A percentile compares a stretch with the other conserved stretches of the same genome.
Evolutionary conservation across 2,329 filamentous ascomycete genomes (phyloP).

Genomic region (Fusarium austroafricanum): DNA sequence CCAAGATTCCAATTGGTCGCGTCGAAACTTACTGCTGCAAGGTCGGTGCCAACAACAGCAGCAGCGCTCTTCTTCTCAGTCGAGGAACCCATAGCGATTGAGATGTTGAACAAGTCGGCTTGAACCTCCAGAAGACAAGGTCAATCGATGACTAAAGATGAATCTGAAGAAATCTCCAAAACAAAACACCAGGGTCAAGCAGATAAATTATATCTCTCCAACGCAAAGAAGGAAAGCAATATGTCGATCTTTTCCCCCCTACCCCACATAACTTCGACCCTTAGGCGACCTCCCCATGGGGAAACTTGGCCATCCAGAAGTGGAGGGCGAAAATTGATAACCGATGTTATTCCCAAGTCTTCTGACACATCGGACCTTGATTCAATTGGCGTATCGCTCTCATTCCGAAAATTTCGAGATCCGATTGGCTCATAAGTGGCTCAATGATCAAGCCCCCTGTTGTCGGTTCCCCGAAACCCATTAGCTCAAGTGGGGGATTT

Average conservation of each 20-base stretch:
- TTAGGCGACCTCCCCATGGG: too few relatives aligned
- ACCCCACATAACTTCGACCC: too few relatives aligned
- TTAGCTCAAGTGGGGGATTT: too few relatives aligned
- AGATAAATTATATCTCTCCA: neutral
- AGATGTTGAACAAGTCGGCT: neutral
- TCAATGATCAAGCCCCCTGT: too few relatives aligned
- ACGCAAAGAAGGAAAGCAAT: too few relatives aligned
- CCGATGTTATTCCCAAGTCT: neutral
- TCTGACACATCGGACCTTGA: neutral
- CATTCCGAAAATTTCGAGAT: too few relatives aligned
- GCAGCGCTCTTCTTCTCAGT: constrained; percentile 27
- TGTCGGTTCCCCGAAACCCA: too few relatives aligned
- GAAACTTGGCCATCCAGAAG: constrained; percentile 1
- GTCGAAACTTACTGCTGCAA: constrained; percentile 26
- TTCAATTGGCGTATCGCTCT: too few relatives aligned
- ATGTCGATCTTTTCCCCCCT: too few relatives aligned
- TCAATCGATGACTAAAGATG: neutral
- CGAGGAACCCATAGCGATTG: constrained; percentile 1
- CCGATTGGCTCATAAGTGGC: too few relatives aligned
- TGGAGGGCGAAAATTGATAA: neutral
- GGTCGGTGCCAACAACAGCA: constrained; percentile 25
- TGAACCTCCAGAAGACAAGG: neutral
- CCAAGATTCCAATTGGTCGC: rapidly evolving
- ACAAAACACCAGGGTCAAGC: neutral
- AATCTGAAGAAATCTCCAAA: neutral